phyloP scores from a whole-genome alignment of 2,329 filamentous ascomycete genomes.

The Sarocladium kiliense region DNA sequence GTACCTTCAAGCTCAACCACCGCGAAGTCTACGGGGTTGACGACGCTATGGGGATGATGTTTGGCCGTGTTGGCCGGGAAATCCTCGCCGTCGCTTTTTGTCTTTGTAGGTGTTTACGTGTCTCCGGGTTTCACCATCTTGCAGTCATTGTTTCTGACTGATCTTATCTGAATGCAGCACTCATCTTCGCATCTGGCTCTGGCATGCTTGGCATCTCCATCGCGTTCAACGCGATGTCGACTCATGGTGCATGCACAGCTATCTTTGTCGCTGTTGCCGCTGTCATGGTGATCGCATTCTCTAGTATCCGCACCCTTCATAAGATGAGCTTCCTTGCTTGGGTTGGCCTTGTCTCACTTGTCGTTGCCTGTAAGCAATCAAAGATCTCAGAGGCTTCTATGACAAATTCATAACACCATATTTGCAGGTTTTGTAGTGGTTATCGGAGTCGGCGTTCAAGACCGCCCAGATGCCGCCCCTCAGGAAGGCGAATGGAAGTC shows the following conservation, averaged over 20 bases:
- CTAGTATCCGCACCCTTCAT: slow-evolving; percentile 26
- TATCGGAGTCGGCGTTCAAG: slow-evolving; percentile 24
- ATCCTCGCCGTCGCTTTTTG: slow-evolving; percentile 30
- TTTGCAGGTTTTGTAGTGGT: slow-evolving; percentile 19
- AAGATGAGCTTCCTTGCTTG: slow-evolving; percentile 28
- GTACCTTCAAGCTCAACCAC: slow-evolving; percentile 46
- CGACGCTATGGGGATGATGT: slow-evolving; percentile 45
- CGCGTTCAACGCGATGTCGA: slow-evolving; percentile 33
- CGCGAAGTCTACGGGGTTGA: slow-evolving; percentile 48
- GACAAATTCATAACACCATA: background rate
- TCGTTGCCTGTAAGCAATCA: slow-evolving; percentile 18
- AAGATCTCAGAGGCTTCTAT: background rate
- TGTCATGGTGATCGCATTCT: slow-evolving; percentile 14
- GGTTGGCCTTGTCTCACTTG: slow-evolving; percentile 23
- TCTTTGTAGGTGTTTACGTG: slow-evolving; percentile 29
- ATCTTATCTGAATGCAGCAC: no score
- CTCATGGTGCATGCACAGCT: slow-evolving; percentile 33
- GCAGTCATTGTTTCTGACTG: no score
- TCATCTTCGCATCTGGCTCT: slow-evolving; percentile 26
- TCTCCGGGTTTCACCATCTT: no score
- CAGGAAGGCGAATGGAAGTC: slow-evolving; percentile 17
- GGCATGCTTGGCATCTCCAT: slow-evolving; percentile 36
- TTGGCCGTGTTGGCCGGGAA: slow-evolving; percentile 39
- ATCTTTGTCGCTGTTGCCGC: slow-evolving; percentile 32
- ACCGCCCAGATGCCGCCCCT: slow-evolving; percentile 20